Base-by-base conservation (phyloP, 148 eudicot species). In the Rhododendron simsii region DNA sequence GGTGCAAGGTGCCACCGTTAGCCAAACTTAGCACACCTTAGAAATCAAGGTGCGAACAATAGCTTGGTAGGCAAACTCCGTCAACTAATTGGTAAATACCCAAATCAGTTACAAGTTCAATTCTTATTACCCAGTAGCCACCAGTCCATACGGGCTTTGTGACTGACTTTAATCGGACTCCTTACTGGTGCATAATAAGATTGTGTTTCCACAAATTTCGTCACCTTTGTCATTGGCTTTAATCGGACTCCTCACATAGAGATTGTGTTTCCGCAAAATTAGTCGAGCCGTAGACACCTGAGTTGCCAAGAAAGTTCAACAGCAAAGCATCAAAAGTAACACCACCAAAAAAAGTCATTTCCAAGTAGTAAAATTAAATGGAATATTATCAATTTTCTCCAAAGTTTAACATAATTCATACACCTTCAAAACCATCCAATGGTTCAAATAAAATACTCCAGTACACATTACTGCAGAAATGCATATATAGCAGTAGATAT, bases 401-500 rank as follows among this genome's bases (percentile, higher is more conserved):
- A 28, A 28, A 28, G 33, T 28, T 23, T 0, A 3, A 28, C 74
- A 65, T 3, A 28, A 67, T 3, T 28, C 35, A 67, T 26, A 65
- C 33, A 9, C 73, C 30, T 28, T 16, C 18, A 28, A 28, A 71
- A 65, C 9, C 71, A 65, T 65, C 3, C 71, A 2, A 13, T n/a
- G n/a, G 4, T 65, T 65, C 71, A 65, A 65, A 65, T n/a, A 3
- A 47, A 47, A 9, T 47, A 47, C 11, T 47, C 50, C 50, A 47
- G 50, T 9, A 9, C 50, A 47, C 9, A 47, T 47, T 9, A 47
- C 77, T 94, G 98, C 81, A 91, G 51, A 81, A 94, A 94, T 73
- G 96, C 95, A 89, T 95, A 94, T 3, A 95, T 50, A 35, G 96
- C 94, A 80, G 98, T 95, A 13, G 94, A 90, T 83, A 95, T 91